Base-by-base conservation (phyloP, 257 asterid species). In the Solanum virginianum region DNA sequence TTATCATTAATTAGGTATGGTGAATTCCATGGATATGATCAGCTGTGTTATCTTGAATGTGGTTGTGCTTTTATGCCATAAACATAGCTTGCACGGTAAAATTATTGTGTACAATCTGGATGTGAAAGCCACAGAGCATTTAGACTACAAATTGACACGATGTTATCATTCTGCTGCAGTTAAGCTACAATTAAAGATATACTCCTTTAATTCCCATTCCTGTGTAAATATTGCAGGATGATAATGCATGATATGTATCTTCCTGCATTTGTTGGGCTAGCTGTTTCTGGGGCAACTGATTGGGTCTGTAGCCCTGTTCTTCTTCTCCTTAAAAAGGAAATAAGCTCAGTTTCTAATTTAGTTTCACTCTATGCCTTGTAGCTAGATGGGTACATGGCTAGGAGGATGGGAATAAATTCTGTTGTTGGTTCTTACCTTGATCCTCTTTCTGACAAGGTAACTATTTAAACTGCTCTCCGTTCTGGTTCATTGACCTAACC, bases 391-490 rank as follows among this genome's bases (percentile, higher is more conserved):
- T 95, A 93, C 71, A 55, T 94, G 90, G 99, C 99, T 39, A 94
- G 99, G 91, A 96, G 91, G 89, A 94, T 96, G 98, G 88, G 90
- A 82, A 92, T 96, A 85, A 88, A 91, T 87, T 96, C 98, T 70
- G 99, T 92, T 51, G 97, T 96, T 43, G 99, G 99, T 54, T 96
- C 99, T 82, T 96, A 95, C 91, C 97, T 96, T 89, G 99, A 96
- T 90, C 99, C 99, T 88, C 98, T 96, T 57, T 98, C 99, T 26
- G 99, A 95, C 92, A 95, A 96, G 95, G 99, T 92, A 87, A 85
- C 89, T 83, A 83, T 7, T 68, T 54, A 74, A 62, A 10, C 56
- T 74, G 39, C 11, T 45, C 55, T 72, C 11, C 63, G 3, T 59
- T 62, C 70, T 10, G 72, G 71, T 51, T n/a, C 56, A 16, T 83